Percentiles rank a stretch among this genome's conserved stretches.
Evolutionary conservation across 2,329 filamentous ascomycete genomes (phyloP).

Genomic region (Monosporascus cannonballus): DNA sequence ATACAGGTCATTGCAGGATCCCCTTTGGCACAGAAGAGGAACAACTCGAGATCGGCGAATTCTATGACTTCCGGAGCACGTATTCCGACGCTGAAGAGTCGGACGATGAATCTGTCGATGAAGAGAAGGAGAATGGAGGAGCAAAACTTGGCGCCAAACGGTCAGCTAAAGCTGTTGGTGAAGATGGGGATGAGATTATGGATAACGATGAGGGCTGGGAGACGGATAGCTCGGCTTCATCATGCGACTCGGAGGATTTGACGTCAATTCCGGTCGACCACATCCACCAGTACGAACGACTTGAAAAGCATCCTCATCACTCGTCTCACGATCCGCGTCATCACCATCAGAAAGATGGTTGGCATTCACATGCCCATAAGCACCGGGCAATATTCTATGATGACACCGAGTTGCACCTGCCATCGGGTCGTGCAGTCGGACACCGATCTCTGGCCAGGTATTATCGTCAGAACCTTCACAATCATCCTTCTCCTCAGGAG

Average conservation of each 20-base stretch:
- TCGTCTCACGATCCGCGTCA: constrained; percentile 63
- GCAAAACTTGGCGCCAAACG: constrained; percentile 65
- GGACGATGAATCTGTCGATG: constrained; percentile 45
- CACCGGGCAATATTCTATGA: constrained; percentile 79
- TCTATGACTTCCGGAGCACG: constrained; percentile 93
- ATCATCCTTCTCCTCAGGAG: constrained; percentile 74
- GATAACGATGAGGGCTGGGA: constrained; percentile 80
- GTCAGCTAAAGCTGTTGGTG: constrained; percentile 42
- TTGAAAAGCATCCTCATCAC: constrained; percentile 70
- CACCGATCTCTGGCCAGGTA: constrained; percentile 84
- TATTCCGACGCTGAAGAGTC: constrained; percentile 77
- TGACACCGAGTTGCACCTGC: constrained; percentile 89
- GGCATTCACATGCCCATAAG: constrained; percentile 77
- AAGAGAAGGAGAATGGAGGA: constrained; percentile 48
- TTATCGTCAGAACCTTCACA: constrained; percentile 86
- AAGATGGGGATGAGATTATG: constrained; percentile 49
- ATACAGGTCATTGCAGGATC: constrained; percentile 95
- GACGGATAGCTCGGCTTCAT: constrained; percentile 86
- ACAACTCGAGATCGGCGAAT: constrained; percentile 90
- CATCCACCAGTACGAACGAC: constrained; percentile 64
- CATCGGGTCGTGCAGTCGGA: constrained; percentile 81
- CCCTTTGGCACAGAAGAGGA: constrained; percentile 84
- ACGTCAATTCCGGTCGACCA: constrained; percentile 72
- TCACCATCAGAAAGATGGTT: constrained; percentile 71
- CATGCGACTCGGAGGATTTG: constrained; percentile 78